Evolutionary conservation across 106 monocot genomes (phyloP).

Genomic region (Chionographis japonica): DNA sequence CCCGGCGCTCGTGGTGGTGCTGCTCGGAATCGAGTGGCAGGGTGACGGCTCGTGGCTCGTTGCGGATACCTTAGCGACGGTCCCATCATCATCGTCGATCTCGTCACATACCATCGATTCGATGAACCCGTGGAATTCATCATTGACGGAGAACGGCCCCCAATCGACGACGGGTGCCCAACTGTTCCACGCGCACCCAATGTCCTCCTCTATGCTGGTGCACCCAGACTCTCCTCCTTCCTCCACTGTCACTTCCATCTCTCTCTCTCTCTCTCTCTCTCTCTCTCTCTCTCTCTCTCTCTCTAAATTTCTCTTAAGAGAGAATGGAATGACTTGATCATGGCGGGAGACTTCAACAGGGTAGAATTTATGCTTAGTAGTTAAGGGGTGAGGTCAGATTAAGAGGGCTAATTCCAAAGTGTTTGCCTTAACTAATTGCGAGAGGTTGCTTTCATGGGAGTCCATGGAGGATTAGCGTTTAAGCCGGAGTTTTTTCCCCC

Average conservation of each 20-base stretch:
- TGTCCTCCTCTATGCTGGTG: conserved; percentile 8
- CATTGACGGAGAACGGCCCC: conserved; percentile 9
- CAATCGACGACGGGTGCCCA: conserved; percentile 33
- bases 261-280: not conserved
- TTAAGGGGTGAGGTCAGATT: conserved; percentile 10
- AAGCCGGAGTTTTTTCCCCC: too few species aligned
- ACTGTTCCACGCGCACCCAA: conserved; percentile 3
- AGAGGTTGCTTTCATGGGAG: not conserved
- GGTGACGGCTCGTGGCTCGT: not conserved
- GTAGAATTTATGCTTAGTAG: not conserved
- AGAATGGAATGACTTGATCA: not conserved
- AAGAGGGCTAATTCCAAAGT: conserved; percentile 8
- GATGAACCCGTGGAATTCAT: conserved; percentile 23
- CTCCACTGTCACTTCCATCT: conserved; percentile 25
- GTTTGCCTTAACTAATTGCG: not conserved
- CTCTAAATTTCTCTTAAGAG: not conserved
- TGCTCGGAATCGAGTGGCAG: conserved; percentile 1
- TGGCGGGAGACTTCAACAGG: not conserved
- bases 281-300: not conserved
- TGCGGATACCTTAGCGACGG: too few species aligned
- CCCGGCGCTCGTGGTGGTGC: conserved; percentile 1
- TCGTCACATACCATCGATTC: conserved; percentile 24
- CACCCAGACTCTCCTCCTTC: conserved; percentile 27
- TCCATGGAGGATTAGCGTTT: too few species aligned
- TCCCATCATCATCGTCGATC: not conserved